Evolutionary conservation across 768 basidiomycete species (phyloP).

Genomic region (Mycena sanguinolenta): DNA sequence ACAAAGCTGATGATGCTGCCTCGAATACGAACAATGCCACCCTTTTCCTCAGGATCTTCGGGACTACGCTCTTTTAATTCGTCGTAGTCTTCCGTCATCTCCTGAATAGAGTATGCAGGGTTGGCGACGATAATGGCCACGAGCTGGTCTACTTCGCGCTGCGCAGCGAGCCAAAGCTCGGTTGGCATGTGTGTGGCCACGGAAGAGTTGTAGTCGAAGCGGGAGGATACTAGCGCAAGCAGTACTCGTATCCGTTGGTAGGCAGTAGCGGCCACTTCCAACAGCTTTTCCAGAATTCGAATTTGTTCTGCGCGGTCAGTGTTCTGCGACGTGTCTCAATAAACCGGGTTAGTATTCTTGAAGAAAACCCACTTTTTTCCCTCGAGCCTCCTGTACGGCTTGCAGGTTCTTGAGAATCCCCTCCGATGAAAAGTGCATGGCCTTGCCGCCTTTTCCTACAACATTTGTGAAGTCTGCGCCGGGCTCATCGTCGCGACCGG

Average conservation of each 20-base stretch:
- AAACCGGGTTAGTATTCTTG: constrained; percentile 2
- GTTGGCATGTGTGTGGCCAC: constrained; percentile 90
- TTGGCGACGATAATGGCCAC: constrained; percentile 83
- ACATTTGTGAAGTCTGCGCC: constrained; percentile 87
- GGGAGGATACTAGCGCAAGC: constrained; percentile 91
- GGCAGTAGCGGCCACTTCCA: constrained; percentile 86
- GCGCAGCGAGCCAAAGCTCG: constrained; percentile 91
- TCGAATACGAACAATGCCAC: constrained; percentile 86
- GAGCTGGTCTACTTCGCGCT: constrained; percentile 90
- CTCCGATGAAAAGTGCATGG: constrained; percentile 84
- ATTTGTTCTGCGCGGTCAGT: constrained; percentile 97
- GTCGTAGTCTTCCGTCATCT: constrained; percentile 91
- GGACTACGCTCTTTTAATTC: constrained; percentile 89
- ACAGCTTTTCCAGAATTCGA: constrained; percentile 86
- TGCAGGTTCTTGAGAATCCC: constrained; percentile 94
- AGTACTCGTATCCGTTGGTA: constrained; percentile 97
- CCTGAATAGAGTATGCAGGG: constrained; percentile 85
- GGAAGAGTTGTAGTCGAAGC: constrained; percentile 96
- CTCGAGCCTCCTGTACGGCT: constrained; percentile 92
- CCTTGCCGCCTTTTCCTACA: constrained; percentile 91
- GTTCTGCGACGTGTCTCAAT: constrained; percentile 68
- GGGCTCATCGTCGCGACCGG: constrained; percentile 58
- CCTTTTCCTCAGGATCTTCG: constrained; percentile 64
- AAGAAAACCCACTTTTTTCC: constrained; percentile 84
- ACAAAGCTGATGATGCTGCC: constrained; percentile 97